Evolutionary conservation across 163 green algal species (phyloP).

Genomic region (Chlamydomonas reinhardtii): DNA sequence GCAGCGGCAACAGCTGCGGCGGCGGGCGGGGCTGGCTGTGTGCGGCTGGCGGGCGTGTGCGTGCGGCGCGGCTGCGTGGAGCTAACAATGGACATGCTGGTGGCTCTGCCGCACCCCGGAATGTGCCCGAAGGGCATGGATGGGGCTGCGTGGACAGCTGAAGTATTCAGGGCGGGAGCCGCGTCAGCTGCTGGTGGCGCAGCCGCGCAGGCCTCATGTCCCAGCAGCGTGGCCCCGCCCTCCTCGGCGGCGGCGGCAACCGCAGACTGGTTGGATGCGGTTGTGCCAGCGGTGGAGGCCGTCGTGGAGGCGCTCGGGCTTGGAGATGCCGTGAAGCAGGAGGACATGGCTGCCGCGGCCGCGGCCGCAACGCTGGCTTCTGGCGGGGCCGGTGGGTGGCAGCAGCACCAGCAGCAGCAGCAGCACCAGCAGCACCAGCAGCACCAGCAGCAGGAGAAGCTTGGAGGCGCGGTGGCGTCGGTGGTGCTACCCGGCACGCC

Average conservation of each 20-base stretch:
- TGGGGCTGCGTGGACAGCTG: not conserved
- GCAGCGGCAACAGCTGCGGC: not conserved
- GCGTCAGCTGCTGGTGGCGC: too few species aligned
- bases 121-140: not conserved
- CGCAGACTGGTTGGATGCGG: too few species aligned
- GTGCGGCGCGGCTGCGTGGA: conserved; percentile 11
- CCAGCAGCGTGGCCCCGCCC: too few species aligned
- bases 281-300: not conserved
- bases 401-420: too few species aligned
- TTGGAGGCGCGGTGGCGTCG: too few species aligned
- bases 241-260: too few species aligned
- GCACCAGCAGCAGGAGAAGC: not conserved
- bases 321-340: too few species aligned
- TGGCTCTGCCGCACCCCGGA: not conserved
- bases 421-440: not conserved
- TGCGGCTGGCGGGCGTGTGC: not conserved
- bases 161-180: not conserved
- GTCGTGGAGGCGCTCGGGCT: conserved; percentile 9
- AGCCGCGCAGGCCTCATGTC: too few species aligned
- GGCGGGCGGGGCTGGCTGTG: too few species aligned
- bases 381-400: too few species aligned
- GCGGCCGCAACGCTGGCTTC: too few species aligned
- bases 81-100: conserved; percentile 17
- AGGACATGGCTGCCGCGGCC: too few species aligned
- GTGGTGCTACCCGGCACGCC: not conserved